Evolutionary conservation across 441 rosid species (phyloP), one percentile per base, ranked within the genome.

Genomic region (Euphorbia celastroides): DNA sequence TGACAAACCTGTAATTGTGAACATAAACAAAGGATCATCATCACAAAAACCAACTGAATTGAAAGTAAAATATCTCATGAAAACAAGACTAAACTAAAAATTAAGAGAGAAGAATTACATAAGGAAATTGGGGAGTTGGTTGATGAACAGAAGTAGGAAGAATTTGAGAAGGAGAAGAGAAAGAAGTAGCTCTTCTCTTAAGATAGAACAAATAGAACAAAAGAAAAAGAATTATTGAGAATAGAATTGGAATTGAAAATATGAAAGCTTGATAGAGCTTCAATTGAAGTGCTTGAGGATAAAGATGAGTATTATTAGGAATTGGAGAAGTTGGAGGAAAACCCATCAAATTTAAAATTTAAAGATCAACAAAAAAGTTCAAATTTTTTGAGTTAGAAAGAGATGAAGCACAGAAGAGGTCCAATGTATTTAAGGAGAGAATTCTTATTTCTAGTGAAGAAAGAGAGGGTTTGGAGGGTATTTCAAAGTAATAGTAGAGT

Each of bases 201-300:
- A 93, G 93, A 72, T 90, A 93, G 76, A 93, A 93, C 80, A 93
- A 81, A 76, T 93, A 93, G 76, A 93, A 93, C 77, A 93, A 73
- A 5, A 93, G 79, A 65, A 89, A 83, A 57, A 90, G 96, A 70
- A 90, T 93, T 56, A 93, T 84, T 23, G 97, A 90, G 75, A 93
- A 93, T 32, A 93, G 90, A 36, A 93, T 84, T 6, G 99, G 99
- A 69, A 93, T 90, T 56, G 99, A 93, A 78, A 93, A 93, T 67
- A 93, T 93, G 83, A 93, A 93, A 62, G 97, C 97, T 70, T 90
- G 97, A 71, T 90, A 93, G 32, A 93, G 93, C 74, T 89, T 93
- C 17, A 93, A 86, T 76, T 93, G 97, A 74, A 93, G 78, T 36
- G 84, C 95, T 78, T 86, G 88, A 61, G 95, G 87, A 69, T 93